Evolutionary conservation across 352 stramenopile genomes (phyloP), one percentile per base, ranked within the genome.

Genomic region (Globisporangium carolinianum): DNA sequence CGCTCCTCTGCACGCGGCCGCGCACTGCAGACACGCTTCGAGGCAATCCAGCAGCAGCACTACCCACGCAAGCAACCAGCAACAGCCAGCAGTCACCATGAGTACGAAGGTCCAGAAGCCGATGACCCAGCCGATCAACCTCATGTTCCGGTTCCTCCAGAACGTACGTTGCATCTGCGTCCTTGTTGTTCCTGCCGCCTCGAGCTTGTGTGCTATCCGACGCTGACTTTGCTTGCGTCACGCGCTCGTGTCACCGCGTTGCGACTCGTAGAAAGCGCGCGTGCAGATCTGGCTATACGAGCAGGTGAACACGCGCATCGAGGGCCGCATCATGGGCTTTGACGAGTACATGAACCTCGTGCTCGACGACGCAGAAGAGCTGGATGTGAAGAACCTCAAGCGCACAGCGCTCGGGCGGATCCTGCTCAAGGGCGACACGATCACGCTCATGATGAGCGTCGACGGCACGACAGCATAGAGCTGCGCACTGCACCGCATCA

Each of bases 291-390:
- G 98, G 97, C 74, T 99, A n/a, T 99, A 99, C 71, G 98, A 99
- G 78, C 96, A 99, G 73, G 96, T 97, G 47, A 95, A 92, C 69
- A 98, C 97, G 72, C 75, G 95, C 60, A 98, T 99, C 59, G 98
- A 99, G 74, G 98, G 97, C n/a, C 93, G 97, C 54, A 99, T 99
- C 73, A 98, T 95, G 81, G 94, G 95, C 50, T 98, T 98, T 70
- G 95, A 98, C 72, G 95, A 98, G 76, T 99, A 99, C 83, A 99
- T 99, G 97, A 99, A 99, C 80, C 82, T 99, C 47, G 96, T 99
- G 42, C 82, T 99, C 64, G 97, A 99, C 70, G 93, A 99, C 70
- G 97, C 97, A 10, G 93, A 98, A 62, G 97, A 99, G 73, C 73
- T 99, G 15, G 87, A 98, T 63, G 84, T 97, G 51, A 98, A 98